Conservation (phyloP, 176 grass and related monocot species). For the Oryza coarctata region DNA sequence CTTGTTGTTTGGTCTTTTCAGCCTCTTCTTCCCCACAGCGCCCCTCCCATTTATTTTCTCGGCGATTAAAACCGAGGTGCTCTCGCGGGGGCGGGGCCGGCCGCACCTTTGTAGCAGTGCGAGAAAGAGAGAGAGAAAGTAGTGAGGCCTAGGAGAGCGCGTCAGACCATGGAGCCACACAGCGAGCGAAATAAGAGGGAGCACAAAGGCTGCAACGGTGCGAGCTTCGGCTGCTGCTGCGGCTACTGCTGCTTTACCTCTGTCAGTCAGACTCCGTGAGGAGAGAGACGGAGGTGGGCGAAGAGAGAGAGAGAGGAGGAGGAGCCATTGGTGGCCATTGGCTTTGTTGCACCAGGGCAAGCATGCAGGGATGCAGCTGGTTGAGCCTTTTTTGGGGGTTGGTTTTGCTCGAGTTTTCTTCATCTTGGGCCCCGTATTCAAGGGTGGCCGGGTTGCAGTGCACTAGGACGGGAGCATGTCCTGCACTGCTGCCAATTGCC, state of each 20-base stretch:
- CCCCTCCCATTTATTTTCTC: slow-evolving; percentile 12
- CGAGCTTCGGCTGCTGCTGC: neutral
- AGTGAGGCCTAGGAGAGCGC: neutral
- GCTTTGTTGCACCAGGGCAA: neutral
- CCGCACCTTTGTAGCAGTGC: neutral
- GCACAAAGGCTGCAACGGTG: slow-evolving; percentile 10
- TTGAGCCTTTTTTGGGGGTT: neutral
- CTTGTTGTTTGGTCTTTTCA: no score
- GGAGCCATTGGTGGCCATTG: neutral
- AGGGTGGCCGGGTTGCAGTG: neutral
- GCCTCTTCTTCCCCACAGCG: no score
- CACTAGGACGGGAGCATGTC: neutral
- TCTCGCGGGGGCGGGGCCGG: no score
- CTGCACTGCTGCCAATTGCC: neutral
- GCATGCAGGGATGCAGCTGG: neutral
- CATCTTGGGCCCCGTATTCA: neutral
- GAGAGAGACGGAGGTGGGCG: neutral
- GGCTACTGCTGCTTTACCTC: neutral
- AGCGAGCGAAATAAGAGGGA: neutral
- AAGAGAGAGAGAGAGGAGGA: neutral
- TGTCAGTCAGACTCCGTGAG: neutral
- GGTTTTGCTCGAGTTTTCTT: slow-evolving; percentile 7
- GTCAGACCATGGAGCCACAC: neutral
- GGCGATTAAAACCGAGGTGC: slow-evolving; percentile 22
- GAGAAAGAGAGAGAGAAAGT: neutral